Percentiles rank a stretch among this genome's conserved stretches.
Conservation (phyloP, 352 stramenopile genomes). For the Globisporangium irregulare region DNA sequence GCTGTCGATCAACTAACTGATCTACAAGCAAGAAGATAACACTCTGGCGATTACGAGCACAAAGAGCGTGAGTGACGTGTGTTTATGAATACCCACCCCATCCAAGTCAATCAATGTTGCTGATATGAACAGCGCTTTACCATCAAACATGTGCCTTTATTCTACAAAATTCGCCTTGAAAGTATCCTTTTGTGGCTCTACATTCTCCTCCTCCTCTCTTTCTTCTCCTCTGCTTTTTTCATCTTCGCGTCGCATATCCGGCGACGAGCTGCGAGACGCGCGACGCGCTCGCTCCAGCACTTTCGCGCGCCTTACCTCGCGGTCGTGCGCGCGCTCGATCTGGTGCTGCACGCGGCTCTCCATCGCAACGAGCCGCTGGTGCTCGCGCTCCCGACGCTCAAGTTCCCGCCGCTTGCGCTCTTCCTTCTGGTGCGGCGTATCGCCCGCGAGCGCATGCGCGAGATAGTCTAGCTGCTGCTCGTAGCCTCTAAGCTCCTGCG, state of each 20-base stretch:
- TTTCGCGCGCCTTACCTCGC: constrained; percentile 32
- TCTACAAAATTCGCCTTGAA: neutral
- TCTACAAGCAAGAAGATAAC: too few species aligned
- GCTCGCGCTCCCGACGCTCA: constrained; percentile 47
- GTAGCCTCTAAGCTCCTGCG: constrained; percentile 21
- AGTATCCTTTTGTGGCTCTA: neutral
- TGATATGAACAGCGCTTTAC: neutral
- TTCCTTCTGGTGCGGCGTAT: constrained; percentile 65
- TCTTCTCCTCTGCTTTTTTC: neutral
- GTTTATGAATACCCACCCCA: neutral
- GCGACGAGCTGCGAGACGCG: constrained; percentile 37
- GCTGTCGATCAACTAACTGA: constrained; percentile 25
- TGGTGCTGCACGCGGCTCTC: constrained; percentile 50
- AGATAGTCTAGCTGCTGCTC: constrained; percentile 53
- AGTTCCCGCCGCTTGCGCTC: constrained; percentile 45
- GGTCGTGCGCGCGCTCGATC: constrained; percentile 44
- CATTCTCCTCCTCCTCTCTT: neutral
- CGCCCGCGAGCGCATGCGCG: constrained; percentile 52
- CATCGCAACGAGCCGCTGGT: constrained; percentile 38
- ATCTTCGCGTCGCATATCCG: constrained; percentile 16
- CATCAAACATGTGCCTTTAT: neutral
- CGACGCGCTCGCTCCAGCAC: constrained; percentile 29
- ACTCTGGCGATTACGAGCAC: neutral
- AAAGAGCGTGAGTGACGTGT: neutral
- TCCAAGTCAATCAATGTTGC: constrained; percentile 1